Evolutionary conservation across 2,329 filamentous ascomycete genomes (phyloP), one percentile per base, ranked within the genome.

Genomic region (Trichocomaceae sp.): DNA sequence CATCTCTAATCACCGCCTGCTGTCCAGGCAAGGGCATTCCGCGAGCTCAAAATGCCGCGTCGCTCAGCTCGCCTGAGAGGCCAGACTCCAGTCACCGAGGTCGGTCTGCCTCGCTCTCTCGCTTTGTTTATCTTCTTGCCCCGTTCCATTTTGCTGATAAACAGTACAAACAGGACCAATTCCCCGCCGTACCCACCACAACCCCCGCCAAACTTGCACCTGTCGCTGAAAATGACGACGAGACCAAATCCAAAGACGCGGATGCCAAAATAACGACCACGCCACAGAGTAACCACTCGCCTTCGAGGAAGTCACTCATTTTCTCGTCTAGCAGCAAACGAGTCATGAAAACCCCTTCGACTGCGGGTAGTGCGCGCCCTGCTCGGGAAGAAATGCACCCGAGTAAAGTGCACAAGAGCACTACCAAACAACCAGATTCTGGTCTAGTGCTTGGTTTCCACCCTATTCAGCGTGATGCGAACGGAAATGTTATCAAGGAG

Each of bases 311-410:
- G 58, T 63, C 67, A 13, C 62, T 70, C 26, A 10, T 6, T 45
- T 61, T 65, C 19, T 62, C 66, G 7, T 62, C 68, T 13, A 64
- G 65, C 22, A 58, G 56, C 41, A 60, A 63, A 35, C 49, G 56
- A n/a, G 50, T 59, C 17, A 66, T 67, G n/a, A 68, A 64, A 51
- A 67, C 65, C 1, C 65, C 74, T 6, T 63, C 74, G 41, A 82
- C 82, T 39, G 80, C 79, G 13, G 83, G 83, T 3, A 79, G 83
- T 5, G 75, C 86, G 61, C 86, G 87, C 73, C 87, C 89, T 22
- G 77, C 86, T 47, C 79, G 80, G 60, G 83, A 85, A 57, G 90
- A 96, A 69, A 96, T 96, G 91, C 91, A 96, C 68, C 92, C 92
- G 8, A 88, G 87, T 75, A 88, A 87, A 67, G 82, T 83, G 55